These are phyloP conservation scores for Tricholoma furcatifolium DNA, from an alignment of 768 basidiomycete species.

Conservation along the genomic window DNA sequence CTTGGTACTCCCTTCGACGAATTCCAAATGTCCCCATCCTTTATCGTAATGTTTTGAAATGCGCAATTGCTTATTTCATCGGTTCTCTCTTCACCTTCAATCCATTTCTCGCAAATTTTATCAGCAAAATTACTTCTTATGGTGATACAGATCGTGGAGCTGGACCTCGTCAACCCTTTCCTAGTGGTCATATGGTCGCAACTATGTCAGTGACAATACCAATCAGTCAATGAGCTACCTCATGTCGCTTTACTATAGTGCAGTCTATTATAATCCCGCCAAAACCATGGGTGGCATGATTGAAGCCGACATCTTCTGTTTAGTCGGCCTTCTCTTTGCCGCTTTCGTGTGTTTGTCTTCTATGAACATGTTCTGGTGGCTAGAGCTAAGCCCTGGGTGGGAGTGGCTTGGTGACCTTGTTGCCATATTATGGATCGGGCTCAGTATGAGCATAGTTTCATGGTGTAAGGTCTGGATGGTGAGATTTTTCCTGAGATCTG, in stretches of 20 bases:
- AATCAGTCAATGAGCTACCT: neutral
- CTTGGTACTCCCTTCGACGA: conserved; percentile 18
- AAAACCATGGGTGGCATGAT: conserved; percentile 93
- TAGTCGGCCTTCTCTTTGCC: conserved; percentile 68
- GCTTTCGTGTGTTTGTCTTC: conserved; percentile 72
- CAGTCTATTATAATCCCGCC: conserved; percentile 91
- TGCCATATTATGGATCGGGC: conserved; percentile 79
- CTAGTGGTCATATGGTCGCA: conserved; percentile 89
- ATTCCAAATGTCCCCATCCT: conserved; percentile 45
- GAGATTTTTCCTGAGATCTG: conserved; percentile 6
- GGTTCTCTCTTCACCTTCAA: conserved; percentile 93
- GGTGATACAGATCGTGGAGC: conserved; percentile 27
- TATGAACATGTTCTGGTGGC: conserved; percentile 78
- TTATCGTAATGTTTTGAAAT: conserved; percentile 82
- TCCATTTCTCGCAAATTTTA: conserved; percentile 64
- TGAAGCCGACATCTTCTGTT: conserved; percentile 82
- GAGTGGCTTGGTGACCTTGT: conserved; percentile 73
- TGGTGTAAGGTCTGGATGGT: conserved; percentile 93
- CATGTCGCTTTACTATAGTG: conserved; percentile 37
- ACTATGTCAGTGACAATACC: conserved; percentile 66
- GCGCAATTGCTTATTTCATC: conserved; percentile 86
- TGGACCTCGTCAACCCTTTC: conserved; percentile 55
- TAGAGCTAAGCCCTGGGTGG: conserved; percentile 69
- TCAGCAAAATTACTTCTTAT: conserved; percentile 59
- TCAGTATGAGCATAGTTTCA: conserved; percentile 77